Evolutionary conservation across 306 rosid genomes (phyloP).

Genomic region (Lupinus albus): DNA sequence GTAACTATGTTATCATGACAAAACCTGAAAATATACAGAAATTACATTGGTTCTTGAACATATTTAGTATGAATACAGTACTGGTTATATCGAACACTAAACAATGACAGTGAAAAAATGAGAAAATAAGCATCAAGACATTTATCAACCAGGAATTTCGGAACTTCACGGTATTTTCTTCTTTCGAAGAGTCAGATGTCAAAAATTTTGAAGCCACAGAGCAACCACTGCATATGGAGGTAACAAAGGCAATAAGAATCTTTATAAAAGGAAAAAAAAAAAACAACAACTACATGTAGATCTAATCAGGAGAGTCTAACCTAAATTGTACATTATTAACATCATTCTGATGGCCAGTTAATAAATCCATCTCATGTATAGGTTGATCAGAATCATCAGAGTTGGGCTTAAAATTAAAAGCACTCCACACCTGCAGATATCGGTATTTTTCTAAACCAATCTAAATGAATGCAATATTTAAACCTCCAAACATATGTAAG

Average conservation of each 20-base stretch:
- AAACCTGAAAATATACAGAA: conserved; percentile 60
- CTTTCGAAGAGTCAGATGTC: conserved; percentile 62
- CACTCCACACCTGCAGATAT: conserved; percentile 82
- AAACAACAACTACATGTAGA: conserved; percentile 26
- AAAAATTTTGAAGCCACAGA: conserved; percentile 71
- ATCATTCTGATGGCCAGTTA: conserved; percentile 89
- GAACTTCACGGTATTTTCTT: conserved; percentile 67
- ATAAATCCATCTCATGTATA: conserved; percentile 75
- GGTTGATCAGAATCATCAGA: conserved; percentile 63
- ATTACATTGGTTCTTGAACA: conserved; percentile 36
- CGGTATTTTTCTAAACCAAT: conserved; percentile 35
- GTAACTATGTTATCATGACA: conserved; percentile 90
- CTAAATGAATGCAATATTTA: conserved; percentile 41
- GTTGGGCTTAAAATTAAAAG: conserved; percentile 60
- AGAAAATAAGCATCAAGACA: conserved; percentile 33
- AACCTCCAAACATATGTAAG: conserved; percentile 31
- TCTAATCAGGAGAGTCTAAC: conserved; percentile 50
- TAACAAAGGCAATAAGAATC: conserved; percentile 38
- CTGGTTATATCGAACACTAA: conserved; percentile 23
- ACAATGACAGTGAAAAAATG: conserved; percentile 24
- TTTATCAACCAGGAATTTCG: conserved; percentile 69
- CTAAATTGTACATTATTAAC: conserved; percentile 92
- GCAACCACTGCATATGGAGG: conserved; percentile 72
- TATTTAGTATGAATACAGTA: conserved; percentile 31
- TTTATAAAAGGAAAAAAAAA: neutral